Evolutionary conservation across 345 rosid genomes (phyloP).

Genomic region (Citrus medica): DNA sequence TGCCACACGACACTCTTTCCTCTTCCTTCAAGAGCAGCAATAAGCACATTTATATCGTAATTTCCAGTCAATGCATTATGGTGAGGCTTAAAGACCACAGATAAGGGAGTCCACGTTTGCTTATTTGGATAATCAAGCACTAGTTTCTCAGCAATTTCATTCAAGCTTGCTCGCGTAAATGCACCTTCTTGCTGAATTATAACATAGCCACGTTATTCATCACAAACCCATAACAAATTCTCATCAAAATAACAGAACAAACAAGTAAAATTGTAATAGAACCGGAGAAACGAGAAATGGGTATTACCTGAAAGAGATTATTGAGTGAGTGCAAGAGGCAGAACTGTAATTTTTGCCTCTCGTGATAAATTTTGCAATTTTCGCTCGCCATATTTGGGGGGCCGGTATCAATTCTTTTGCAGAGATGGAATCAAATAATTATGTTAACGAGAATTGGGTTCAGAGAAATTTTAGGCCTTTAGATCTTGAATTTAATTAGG

Average conservation of each 20-base stretch:
- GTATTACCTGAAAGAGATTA: constrained; percentile 84
- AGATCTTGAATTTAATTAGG: background rate
- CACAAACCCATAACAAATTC: background rate
- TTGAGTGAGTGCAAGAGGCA: constrained; percentile 88
- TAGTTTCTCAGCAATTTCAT: constrained; percentile 61
- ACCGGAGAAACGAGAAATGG: background rate
- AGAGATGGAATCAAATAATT: background rate
- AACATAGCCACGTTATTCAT: background rate
- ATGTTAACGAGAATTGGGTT: background rate
- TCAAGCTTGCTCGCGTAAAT: constrained; percentile 58
- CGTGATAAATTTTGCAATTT: constrained; percentile 61
- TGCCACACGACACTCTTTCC: constrained; percentile 77
- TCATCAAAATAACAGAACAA: background rate
- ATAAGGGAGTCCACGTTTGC: constrained; percentile 67
- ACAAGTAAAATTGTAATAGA: background rate
- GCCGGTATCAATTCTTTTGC: background rate
- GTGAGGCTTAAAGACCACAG: constrained; percentile 73
- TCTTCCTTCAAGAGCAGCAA: constrained; percentile 64
- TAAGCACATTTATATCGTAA: constrained; percentile 80
- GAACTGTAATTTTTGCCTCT: constrained; percentile 73
- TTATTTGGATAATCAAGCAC: constrained; percentile 51
- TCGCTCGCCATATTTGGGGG: constrained; percentile 30
- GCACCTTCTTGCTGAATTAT: constrained; percentile 54
- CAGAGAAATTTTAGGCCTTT: background rate
- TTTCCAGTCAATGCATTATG: constrained; percentile 78